Evolutionary conservation across 2,329 filamentous ascomycete genomes (phyloP).

Genomic region (Akanthomyces dipterigenus): DNA sequence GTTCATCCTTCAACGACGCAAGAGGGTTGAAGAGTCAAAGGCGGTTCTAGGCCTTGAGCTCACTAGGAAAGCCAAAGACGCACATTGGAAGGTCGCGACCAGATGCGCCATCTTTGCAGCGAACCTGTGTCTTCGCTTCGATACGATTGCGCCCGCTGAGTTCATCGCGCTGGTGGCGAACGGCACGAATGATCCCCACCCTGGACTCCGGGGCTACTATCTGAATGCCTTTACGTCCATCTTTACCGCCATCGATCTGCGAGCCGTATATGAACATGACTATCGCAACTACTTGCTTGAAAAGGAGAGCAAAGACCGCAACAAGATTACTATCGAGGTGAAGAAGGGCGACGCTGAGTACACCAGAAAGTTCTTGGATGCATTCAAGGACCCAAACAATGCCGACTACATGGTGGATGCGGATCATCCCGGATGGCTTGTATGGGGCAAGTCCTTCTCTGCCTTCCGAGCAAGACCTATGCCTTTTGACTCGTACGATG

Average conservation of each 20-base stretch:
- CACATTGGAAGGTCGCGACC: conserved; percentile 95
- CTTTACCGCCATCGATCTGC: conserved; percentile 81
- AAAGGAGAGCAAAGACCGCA: conserved; percentile 63
- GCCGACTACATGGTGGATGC: conserved; percentile 86
- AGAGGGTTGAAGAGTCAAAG: conserved; percentile 78
- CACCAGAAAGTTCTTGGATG: conserved; percentile 70
- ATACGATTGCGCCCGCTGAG: conserved; percentile 72
- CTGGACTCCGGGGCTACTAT: conserved; percentile 74
- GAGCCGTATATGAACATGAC: conserved; percentile 77
- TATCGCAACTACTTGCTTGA: conserved; percentile 83
- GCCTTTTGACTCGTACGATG: conserved; percentile 68
- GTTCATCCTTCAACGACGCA: conserved; percentile 68
- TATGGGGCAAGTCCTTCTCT: conserved; percentile 84
- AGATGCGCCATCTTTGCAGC: conserved; percentile 85
- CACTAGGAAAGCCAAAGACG: conserved; percentile 65
- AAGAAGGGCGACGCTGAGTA: conserved; percentile 68
- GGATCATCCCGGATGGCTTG: conserved; percentile 92
- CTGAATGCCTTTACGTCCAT: conserved; percentile 67
- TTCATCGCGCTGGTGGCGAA: conserved; percentile 77
- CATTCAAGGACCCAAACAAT: conserved; percentile 60
- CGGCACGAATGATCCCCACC: conserved; percentile 86
- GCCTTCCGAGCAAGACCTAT: conserved; percentile 67
- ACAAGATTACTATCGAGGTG: conserved; percentile 69
- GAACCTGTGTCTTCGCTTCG: conserved; percentile 86
- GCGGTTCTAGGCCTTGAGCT: conserved; percentile 72